phyloP scores from a whole-genome alignment of 139 green algal species.

The Pseudopediastrum boryanum region DNA sequence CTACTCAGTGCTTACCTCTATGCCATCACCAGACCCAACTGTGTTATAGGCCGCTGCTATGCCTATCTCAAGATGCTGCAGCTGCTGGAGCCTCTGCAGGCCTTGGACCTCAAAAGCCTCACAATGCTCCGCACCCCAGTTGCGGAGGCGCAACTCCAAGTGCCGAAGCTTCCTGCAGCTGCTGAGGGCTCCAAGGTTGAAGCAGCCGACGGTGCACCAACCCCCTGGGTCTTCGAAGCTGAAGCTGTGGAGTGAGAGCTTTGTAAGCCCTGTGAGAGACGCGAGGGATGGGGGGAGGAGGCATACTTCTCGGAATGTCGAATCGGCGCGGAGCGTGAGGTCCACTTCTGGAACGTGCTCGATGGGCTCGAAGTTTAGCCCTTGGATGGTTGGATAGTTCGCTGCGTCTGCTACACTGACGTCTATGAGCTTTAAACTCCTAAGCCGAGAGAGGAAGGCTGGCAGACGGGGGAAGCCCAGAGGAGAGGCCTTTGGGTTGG shows the following conservation, averaged over 20 bases:
- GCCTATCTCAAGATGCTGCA: not conserved
- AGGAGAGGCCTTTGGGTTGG: not conserved
- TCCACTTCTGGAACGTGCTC: slow-evolving; percentile 17
- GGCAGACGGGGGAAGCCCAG: slow-evolving; percentile 16
- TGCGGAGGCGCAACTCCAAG: slow-evolving; percentile 17
- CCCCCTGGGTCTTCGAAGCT: slow-evolving; percentile 33
- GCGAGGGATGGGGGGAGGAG: slow-evolving; percentile 11
- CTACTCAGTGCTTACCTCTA: too few relatives aligned
- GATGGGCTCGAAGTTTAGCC: slow-evolving; percentile 19
- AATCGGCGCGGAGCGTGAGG: slow-evolving; percentile 28
- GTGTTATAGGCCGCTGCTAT: too few relatives aligned
- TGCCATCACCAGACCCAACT: too few relatives aligned
- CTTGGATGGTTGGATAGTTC: not conserved
- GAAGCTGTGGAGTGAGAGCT: slow-evolving; percentile 19
- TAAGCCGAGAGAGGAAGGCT: not conserved
- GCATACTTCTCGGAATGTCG: slow-evolving; percentile 9
- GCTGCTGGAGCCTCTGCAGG: slow-evolving; percentile 7
- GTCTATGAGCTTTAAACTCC: slow-evolving; percentile 12
- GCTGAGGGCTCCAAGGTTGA: not conserved
- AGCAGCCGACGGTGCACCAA: slow-evolving; percentile 24
- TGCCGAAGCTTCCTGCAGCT: slow-evolving; percentile 4
- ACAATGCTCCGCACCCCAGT: slow-evolving; percentile 35
- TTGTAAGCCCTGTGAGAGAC: slow-evolving; percentile 10
- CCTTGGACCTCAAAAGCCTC: slow-evolving; percentile 26
- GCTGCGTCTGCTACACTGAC: slow-evolving; percentile 22